Evolutionary conservation across 2,329 filamentous ascomycete genomes (phyloP).

Genomic region (Aspergillus candidus): DNA sequence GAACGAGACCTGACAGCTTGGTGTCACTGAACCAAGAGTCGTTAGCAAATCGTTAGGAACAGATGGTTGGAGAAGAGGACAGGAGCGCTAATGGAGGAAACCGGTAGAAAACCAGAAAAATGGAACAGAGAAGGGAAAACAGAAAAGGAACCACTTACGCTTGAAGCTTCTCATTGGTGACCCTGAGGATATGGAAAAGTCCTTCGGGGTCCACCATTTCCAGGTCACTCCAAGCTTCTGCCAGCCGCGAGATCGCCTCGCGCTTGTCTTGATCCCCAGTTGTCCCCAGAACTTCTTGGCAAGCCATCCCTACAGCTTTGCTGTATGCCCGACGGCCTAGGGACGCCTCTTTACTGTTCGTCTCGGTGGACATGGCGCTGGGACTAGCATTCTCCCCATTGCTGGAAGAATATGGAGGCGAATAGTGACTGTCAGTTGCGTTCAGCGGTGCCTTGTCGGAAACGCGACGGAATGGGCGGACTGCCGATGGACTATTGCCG

Average conservation of each 20-base stretch:
- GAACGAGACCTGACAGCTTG: slow-evolving; percentile 36
- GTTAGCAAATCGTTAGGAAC: slow-evolving; percentile 3
- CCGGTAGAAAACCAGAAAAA: neutral
- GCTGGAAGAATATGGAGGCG: slow-evolving; percentile 20
- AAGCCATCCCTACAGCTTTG: slow-evolving; percentile 72
- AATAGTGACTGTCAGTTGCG: slow-evolving; percentile 23
- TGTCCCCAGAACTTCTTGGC: slow-evolving; percentile 82
- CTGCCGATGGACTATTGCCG: slow-evolving; percentile 86
- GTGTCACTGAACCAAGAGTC: slow-evolving; percentile 26
- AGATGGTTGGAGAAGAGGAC: neutral
- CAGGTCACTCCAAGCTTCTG: slow-evolving; percentile 77
- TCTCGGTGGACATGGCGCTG: slow-evolving; percentile 28
- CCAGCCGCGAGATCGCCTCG: slow-evolving; percentile 74
- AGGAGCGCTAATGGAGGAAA: no score
- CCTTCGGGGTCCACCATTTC: slow-evolving; percentile 88
- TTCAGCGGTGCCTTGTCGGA: slow-evolving; percentile 54
- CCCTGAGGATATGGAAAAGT: slow-evolving; percentile 74
- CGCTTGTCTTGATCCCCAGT: slow-evolving; percentile 65
- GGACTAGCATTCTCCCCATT: slow-evolving; percentile 38
- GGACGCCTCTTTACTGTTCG: slow-evolving; percentile 67
- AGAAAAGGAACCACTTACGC: slow-evolving; percentile 22
- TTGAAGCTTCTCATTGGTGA: slow-evolving; percentile 67
- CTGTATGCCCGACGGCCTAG: slow-evolving; percentile 76
- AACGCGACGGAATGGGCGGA: slow-evolving; percentile 83
- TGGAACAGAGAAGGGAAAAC: slow-evolving; percentile 1